phyloP scores from a whole-genome alignment of 257 asterid species.

The Petrea volubilis region DNA sequence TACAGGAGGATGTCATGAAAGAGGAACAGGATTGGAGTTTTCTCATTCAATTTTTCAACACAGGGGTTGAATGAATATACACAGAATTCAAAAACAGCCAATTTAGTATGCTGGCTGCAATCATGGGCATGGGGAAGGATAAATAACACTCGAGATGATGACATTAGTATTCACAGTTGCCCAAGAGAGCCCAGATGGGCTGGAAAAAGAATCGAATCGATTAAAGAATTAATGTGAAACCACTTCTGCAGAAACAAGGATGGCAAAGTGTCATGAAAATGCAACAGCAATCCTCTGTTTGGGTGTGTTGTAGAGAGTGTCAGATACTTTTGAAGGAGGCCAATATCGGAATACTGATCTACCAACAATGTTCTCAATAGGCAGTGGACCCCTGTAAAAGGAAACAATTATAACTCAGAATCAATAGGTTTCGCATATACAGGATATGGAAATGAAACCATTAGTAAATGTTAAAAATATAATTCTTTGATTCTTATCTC shows the following conservation, averaged over 20 bases:
- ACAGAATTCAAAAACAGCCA: constrained; percentile 2
- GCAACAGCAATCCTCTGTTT: constrained; percentile 34
- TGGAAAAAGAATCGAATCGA: no score
- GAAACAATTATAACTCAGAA: not conserved
- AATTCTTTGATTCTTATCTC: no score
- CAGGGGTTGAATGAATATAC: constrained; percentile 14
- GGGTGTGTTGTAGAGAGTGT: constrained; percentile 47
- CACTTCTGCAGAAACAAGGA: not conserved
- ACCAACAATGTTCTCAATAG: constrained; percentile 57
- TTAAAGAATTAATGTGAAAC: not conserved
- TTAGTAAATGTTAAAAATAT: no score
- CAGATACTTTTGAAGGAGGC: constrained; percentile 76
- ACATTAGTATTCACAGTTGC: no score
- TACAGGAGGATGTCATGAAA: no score
- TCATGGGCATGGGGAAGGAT: no score
- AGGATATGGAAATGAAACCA: no score
- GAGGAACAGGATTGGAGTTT: constrained; percentile 19
- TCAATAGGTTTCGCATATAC: no score
- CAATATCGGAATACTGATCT: constrained; percentile 78
- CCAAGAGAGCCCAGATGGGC: no score
- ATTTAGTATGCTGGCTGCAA: no score
- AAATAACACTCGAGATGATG: no score
- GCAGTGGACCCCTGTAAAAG: constrained; percentile 72
- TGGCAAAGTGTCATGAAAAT: constrained; percentile 40
- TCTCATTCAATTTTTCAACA: constrained; percentile 4